Conservation (phyloP, 2,329 filamentous ascomycete genomes). For the Aspergillus vadensis region DNA sequence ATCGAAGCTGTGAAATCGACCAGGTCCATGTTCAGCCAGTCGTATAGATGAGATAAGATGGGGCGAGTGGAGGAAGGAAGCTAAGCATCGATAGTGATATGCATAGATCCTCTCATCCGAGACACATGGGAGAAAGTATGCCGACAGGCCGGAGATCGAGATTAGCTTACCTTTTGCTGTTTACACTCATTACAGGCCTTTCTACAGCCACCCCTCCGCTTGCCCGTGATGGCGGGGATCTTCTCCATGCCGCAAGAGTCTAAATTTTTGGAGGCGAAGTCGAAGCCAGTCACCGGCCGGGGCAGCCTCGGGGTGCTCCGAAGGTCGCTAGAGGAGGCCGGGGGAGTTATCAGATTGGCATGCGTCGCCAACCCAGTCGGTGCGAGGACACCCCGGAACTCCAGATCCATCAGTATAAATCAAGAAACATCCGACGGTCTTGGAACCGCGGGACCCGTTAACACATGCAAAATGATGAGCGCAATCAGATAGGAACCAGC, state of each 20-base stretch:
- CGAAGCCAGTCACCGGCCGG: conserved; percentile 33
- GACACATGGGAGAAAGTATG: background rate
- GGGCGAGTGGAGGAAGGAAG: conserved; percentile 3
- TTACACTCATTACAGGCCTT: conserved; percentile 68
- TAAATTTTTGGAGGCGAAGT: conserved; percentile 34
- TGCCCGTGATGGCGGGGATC: conserved; percentile 51
- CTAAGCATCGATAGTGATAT: background rate
- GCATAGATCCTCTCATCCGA: conserved; percentile 2
- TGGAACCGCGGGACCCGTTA: conserved; percentile 29
- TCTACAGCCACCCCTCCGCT: conserved; percentile 43
- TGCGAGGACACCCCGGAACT: conserved; percentile 38
- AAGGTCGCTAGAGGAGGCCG: conserved; percentile 34
- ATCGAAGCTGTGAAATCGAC: conserved; percentile 55
- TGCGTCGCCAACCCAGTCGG: conserved; percentile 35
- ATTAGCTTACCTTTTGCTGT: conserved; percentile 62
- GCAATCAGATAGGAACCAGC: conserved; percentile 25
- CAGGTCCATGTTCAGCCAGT: conserved; percentile 21
- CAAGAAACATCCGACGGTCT: conserved; percentile 29
- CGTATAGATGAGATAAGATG: background rate
- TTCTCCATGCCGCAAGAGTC: conserved; percentile 43
- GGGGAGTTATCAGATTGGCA: conserved; percentile 31
- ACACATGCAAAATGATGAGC: conserved; percentile 25
- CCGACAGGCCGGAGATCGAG: background rate
- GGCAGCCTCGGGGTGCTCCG: conserved; percentile 36
- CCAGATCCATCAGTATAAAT: conserved; percentile 39